Percentiles rank a stretch among this genome's conserved stretches.
Evolutionary conservation across 108 stramenopile species (phyloP).

Genomic region (Chaetoceros tenuissimus): DNA sequence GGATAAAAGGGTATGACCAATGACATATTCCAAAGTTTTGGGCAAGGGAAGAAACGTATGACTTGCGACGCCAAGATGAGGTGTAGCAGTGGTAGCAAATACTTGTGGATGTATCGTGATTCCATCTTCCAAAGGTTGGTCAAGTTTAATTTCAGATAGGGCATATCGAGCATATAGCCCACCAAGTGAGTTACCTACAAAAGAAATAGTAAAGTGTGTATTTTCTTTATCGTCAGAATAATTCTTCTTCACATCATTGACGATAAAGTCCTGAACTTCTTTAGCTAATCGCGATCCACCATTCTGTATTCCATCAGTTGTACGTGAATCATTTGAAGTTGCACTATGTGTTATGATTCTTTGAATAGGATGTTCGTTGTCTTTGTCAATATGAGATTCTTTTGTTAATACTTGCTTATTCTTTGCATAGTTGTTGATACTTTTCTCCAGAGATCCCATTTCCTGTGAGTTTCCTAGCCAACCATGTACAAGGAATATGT

Average conservation of each 20-base stretch:
- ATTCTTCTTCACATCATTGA: slow-evolving; percentile 25
- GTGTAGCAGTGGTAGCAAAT: slow-evolving; percentile 83
- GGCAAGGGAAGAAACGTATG: slow-evolving; percentile 77
- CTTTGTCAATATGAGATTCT: no score
- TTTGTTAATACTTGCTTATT: neutral
- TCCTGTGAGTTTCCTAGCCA: slow-evolving; percentile 76
- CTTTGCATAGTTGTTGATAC: slow-evolving; percentile 27
- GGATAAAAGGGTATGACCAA: slow-evolving; percentile 47
- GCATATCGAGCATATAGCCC: slow-evolving; percentile 80
- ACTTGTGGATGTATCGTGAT: slow-evolving; percentile 3
- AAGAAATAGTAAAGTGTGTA: slow-evolving; percentile 50
- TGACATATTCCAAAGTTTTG: slow-evolving; percentile 49
- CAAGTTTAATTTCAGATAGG: slow-evolving; percentile 45
- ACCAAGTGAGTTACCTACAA: slow-evolving; percentile 80
- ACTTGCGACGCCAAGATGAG: slow-evolving; percentile 65
- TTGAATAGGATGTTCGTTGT: slow-evolving; percentile 1
- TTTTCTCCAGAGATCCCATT: slow-evolving; percentile 48
- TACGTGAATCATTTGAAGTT: slow-evolving; percentile 67
- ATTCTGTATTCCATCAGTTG: slow-evolving; percentile 63
- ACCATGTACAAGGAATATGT: slow-evolving; percentile 75
- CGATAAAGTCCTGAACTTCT: slow-evolving; percentile 56
- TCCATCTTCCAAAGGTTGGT: neutral
- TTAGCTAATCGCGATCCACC: slow-evolving; percentile 69
- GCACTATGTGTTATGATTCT: slow-evolving; percentile 56
- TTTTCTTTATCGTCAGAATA: neutral